Base-by-base conservation (phyloP, 208 protist genomes). In the Trypanosoma scelopori region DNA sequence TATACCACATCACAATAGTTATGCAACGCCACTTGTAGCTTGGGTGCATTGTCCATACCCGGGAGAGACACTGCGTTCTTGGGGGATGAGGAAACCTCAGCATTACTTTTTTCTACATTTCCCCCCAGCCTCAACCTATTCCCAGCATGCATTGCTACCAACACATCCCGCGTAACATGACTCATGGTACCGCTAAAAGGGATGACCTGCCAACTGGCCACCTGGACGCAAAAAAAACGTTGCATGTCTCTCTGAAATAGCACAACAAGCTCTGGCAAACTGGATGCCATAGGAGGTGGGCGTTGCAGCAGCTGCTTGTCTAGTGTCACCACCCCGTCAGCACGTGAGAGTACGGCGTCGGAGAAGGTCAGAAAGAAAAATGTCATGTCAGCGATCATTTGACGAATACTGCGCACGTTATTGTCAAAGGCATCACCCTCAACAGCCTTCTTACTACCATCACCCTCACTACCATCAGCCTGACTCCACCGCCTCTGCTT, bases 201-300 rank as follows among this genome's bases (percentile, higher is more conserved):
- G 13, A 87, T 63, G 0, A 92, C 74, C 42, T 87, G 85, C 85
- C 85, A 92, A 28, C 37, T 23, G 18, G 55, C 65, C n/a, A 92
- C 66, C 28, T 52, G 52, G 28, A 92, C 79, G 16, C 68, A 71
- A 52, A 72, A 92, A 23, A 73, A 1, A 16, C 20, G 30, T n/a
- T 39, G 30, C 75, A 89, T 68, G 50, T 84, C 59, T 18, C 41
- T 42, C 23, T 67, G 50, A 61, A 89, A 89, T 12, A 62, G 28
- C 6, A 18, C 18, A 27, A 81, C 42, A n/a, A 81, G 58, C 28
- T 76, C 58, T 0, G 37, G 37, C 23, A 82, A 12, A 50, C 16
- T 71, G 51, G 48, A 35, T 12, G 51, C 67, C 67, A 80, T 69
- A n/a, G 74, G 65, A 18, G 74, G 65, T 42, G 70, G 63, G 3